Percentiles rank a stretch among this genome's conserved stretches.
phyloP scores from a whole-genome alignment of 331 rosid genomes.

The Pyrus hybrid region DNA sequence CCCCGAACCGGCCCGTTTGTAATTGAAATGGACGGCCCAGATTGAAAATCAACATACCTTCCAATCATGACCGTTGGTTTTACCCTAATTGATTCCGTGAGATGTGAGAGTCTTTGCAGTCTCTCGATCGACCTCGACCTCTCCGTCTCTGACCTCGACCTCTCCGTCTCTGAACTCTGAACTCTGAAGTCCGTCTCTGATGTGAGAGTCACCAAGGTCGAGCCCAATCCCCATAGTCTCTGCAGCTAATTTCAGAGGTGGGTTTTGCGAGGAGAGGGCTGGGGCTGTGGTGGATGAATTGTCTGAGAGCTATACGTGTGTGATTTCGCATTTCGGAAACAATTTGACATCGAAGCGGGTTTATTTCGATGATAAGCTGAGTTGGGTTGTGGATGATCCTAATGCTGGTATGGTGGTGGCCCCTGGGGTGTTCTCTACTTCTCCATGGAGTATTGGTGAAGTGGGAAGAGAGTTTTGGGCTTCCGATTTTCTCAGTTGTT shows the following conservation, averaged over 20 bases:
- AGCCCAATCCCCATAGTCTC: slow-evolving; percentile 51
- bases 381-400: slow-evolving; percentile 6
- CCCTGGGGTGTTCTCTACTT: slow-evolving; percentile 42
- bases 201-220: slow-evolving; percentile 36
- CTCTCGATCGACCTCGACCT: too few relatives aligned
- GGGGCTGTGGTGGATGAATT: slow-evolving; percentile 33
- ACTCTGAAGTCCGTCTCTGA: too few relatives aligned
- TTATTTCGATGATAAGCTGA: slow-evolving; percentile 32
- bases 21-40: too few relatives aligned
- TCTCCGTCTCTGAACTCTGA: too few relatives aligned
- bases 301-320: slow-evolving; percentile 56
- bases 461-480: slow-evolving; percentile 23
- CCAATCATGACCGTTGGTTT: too few relatives aligned
- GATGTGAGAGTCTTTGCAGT: too few relatives aligned
- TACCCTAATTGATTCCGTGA: too few relatives aligned
- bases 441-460: slow-evolving; percentile 36
- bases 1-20: too few relatives aligned
- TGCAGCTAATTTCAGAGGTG: slow-evolving; percentile 45
- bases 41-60: too few relatives aligned
- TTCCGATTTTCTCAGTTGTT: slow-evolving; percentile 38
- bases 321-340: slow-evolving; percentile 40
- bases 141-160: too few relatives aligned
- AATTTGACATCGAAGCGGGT: slow-evolving; percentile 26
- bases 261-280: slow-evolving; percentile 12
- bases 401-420: slow-evolving; percentile 13